Evolutionary conservation across 1,284 basidiomycete genomes (phyloP).

Genomic region (Naganishia albida): DNA sequence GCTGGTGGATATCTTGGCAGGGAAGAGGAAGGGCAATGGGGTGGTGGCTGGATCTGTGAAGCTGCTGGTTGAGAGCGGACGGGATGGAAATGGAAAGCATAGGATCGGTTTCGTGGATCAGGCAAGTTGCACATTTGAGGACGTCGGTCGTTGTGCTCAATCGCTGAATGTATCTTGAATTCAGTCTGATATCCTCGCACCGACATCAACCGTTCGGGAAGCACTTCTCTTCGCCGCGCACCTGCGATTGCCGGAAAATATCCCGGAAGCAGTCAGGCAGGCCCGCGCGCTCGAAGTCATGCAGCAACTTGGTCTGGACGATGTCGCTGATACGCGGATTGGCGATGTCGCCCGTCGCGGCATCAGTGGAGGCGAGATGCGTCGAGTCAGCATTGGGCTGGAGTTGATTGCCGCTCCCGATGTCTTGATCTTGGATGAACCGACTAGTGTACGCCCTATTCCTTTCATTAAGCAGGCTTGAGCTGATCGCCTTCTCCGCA

Average conservation of each 20-base stretch:
- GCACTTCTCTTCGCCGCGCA: constrained; percentile 79
- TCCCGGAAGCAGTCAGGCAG: constrained; percentile 68
- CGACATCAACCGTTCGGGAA: constrained; percentile 77
- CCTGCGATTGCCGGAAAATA: constrained; percentile 75
- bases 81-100: constrained; percentile 50
- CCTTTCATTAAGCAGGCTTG: constrained; percentile 11
- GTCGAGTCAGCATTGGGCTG: constrained; percentile 70
- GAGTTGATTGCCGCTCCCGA: constrained; percentile 66
- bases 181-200: constrained; percentile 73
- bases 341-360: constrained; percentile 66
- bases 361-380: constrained; percentile 68
- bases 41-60: constrained; percentile 56
- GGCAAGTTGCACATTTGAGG: constrained; percentile 34
- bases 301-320: constrained; percentile 70
- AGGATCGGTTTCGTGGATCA: constrained; percentile 82
- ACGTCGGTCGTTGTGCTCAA: not conserved
- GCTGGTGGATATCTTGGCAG: constrained; percentile 77
- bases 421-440: constrained; percentile 67
- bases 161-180: not conserved
- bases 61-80: constrained; percentile 54
- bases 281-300: constrained; percentile 68
- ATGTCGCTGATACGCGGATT: constrained; percentile 71
- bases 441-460: constrained; percentile 54
- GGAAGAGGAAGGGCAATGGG: constrained; percentile 70
- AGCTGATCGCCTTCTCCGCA: constrained; percentile 39